These are phyloP conservation scores for Clarireedia paspali DNA, from an alignment of 2,329 filamentous ascomycete species.

Conservation along the genomic window DNA sequence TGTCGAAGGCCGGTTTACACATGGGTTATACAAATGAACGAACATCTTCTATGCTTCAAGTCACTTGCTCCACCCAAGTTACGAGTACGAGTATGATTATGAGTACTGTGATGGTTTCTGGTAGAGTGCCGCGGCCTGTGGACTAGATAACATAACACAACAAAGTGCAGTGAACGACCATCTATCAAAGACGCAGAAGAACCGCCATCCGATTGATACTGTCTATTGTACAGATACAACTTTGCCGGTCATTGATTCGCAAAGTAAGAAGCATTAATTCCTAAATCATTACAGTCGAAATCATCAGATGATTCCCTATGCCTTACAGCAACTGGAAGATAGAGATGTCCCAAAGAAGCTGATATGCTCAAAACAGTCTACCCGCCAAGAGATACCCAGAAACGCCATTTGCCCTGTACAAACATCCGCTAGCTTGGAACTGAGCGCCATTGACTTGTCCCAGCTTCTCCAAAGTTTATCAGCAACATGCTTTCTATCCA, in stretches of 20 bases:
- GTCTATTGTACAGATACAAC: not conserved
- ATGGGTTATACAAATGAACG: no score
- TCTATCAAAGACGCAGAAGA: not conserved
- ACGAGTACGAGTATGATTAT: no score
- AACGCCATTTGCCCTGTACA: slow-evolving; percentile 4
- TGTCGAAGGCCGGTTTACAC: no score
- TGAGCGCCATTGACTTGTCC: not conserved
- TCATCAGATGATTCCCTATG: slow-evolving; percentile 5
- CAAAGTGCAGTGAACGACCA: not conserved
- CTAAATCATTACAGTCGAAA: slow-evolving; percentile 9
- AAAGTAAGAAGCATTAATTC: slow-evolving; percentile 10
- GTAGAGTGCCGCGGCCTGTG: no score
- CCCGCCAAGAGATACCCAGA: slow-evolving; percentile 5
- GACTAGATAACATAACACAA: not conserved
- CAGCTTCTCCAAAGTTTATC: not conserved
- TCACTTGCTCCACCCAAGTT: no score
- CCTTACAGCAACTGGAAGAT: not conserved
- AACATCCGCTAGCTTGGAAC: not conserved
- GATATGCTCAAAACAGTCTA: not conserved
- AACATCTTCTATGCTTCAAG: no score
- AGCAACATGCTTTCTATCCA: not conserved
- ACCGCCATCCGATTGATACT: not conserved
- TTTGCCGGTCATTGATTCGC: not conserved
- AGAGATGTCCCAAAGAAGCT: not conserved
- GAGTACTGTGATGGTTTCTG: no score